Conservation (phyloP, 768 basidiomycete genomes). For the Lactifluus hygrophoroides region DNA sequence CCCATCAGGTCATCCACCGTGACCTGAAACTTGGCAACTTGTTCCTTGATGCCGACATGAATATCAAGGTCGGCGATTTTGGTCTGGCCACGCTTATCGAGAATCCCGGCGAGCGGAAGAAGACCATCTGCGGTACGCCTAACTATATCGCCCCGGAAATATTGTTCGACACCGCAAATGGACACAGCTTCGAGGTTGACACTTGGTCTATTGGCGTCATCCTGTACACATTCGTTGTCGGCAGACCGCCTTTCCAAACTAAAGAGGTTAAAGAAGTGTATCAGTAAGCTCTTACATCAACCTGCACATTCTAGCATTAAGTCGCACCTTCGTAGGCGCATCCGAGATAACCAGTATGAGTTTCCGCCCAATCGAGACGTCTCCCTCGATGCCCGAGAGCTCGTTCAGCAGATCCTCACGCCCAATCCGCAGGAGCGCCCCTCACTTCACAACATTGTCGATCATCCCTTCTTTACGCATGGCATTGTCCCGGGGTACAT, state of each 20-base stretch:
- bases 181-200: slow-evolving; percentile 97
- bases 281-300: slow-evolving; percentile 43
- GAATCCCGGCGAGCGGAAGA: slow-evolving; percentile 93
- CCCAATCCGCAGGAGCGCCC: slow-evolving; percentile 78
- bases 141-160: slow-evolving; percentile 99
- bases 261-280: slow-evolving; percentile 97
- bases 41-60: slow-evolving; percentile 87
- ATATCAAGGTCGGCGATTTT: slow-evolving; percentile 95
- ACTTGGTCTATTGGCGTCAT: slow-evolving; percentile 98
- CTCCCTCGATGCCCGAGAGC: slow-evolving; percentile 60
- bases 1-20: slow-evolving; percentile 92
- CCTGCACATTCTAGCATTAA: not conserved
- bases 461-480: slow-evolving; percentile 73
- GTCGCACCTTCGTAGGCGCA: slow-evolving; percentile 47
- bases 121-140: slow-evolving; percentile 97
- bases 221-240: slow-evolving; percentile 87
- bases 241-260: slow-evolving; percentile 97
- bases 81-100: slow-evolving; percentile 95
- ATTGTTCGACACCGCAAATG: slow-evolving; percentile 89
- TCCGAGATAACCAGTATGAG: slow-evolving; percentile 87
- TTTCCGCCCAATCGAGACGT: slow-evolving; percentile 75
- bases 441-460: slow-evolving; percentile 74
- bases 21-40: slow-evolving; percentile 96
- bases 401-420: slow-evolving; percentile 80
- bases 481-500: slow-evolving; percentile 79